phyloP scores from a whole-genome alignment of 2,329 filamentous ascomycete genomes.

The Coniochaeta sp. region DNA sequence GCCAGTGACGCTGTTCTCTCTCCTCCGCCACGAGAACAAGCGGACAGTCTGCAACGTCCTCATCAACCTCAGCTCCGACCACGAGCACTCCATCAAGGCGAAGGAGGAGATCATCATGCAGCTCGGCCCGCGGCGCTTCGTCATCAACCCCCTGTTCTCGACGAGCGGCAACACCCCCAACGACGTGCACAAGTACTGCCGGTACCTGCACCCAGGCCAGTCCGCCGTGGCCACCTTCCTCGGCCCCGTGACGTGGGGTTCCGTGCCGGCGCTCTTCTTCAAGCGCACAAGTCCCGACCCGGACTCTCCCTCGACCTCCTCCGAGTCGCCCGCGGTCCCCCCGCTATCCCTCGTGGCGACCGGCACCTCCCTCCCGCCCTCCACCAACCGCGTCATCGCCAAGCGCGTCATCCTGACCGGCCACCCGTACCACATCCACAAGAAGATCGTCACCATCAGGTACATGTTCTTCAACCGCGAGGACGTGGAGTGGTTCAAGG shows the following conservation, averaged over 20 bases:
- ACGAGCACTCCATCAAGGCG: slow-evolving; percentile 69
- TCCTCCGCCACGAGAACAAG: slow-evolving; percentile 93
- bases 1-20: slow-evolving; percentile 72
- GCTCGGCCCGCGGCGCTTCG: slow-evolving; percentile 77
- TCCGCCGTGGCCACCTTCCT: slow-evolving; percentile 85
- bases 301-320: too few relatives aligned
- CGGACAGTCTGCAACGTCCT: slow-evolving; percentile 83
- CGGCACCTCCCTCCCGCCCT: slow-evolving; percentile 77
- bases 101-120: slow-evolving; percentile 92
- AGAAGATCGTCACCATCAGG: slow-evolving; percentile 89
- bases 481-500: slow-evolving; percentile 97
- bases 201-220: slow-evolving; percentile 84
- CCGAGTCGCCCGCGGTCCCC: slow-evolving; percentile 19
- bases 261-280: slow-evolving; percentile 86
- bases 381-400: slow-evolving; percentile 71
- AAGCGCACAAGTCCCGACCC: slow-evolving; percentile 41
- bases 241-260: slow-evolving; percentile 86
- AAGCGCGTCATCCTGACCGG: slow-evolving; percentile 93
- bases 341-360: slow-evolving; percentile 71
- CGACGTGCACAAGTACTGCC: slow-evolving; percentile 94
- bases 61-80: slow-evolving; percentile 74
- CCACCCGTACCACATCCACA: slow-evolving; percentile 98
- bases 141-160: slow-evolving; percentile 88
- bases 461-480: slow-evolving; percentile 99
- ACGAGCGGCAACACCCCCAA: slow-evolving; percentile 85